Evolutionary conservation across 2,329 filamentous ascomycete genomes (phyloP), one percentile per base, ranked within the genome.

Genomic region (Colletotrichum caudatum): DNA sequence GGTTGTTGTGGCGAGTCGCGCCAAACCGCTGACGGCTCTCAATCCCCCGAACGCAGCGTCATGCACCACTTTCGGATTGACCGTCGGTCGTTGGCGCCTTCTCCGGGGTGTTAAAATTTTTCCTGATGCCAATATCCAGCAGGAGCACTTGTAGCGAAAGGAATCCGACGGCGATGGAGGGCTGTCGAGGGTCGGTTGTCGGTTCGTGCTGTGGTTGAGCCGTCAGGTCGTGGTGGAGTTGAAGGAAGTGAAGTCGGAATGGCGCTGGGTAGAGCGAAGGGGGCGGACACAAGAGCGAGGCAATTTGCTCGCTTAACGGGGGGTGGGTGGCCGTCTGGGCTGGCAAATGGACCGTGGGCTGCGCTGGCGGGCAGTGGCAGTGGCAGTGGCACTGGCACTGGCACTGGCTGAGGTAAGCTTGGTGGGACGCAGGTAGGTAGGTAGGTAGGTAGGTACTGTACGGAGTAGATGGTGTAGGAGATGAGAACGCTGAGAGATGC

Each of bases 1-100:
- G 76, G 72, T 77, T 75, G 77, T 66, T 75, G 76, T 78, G 81
- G 78, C 78, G 77, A 80, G 78, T 79, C 77, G 79, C 80, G 79
- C 78, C 77, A 80, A 78, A 78, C 77, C 76, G 78, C 79, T 78
- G 80, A 81, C 80, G 79, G 78, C 75, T 79, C 77, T 78, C 77
- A 74, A 78, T 74, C 74, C 74, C 80, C 78, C 78, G 74, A 77
- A 75, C 76, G 75, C 76, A 77, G 76, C 78, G 77, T 76, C 80
- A 82, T 82, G 76, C 78, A 81, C 73, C 74, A 63, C 69, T 69
- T 20, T 61, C 50, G 59, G 69, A 66, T 71, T 29, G 48, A 59
- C 54, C 39, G 65, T 72, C 53, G 54, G 51, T 69, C 69, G 65
- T 50, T 33, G 59, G 51, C 48, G 66, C 41, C 44, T 69, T 56